Base-by-base conservation (phyloP, 139 green algal genomes). In the Marvania coccoides region DNA sequence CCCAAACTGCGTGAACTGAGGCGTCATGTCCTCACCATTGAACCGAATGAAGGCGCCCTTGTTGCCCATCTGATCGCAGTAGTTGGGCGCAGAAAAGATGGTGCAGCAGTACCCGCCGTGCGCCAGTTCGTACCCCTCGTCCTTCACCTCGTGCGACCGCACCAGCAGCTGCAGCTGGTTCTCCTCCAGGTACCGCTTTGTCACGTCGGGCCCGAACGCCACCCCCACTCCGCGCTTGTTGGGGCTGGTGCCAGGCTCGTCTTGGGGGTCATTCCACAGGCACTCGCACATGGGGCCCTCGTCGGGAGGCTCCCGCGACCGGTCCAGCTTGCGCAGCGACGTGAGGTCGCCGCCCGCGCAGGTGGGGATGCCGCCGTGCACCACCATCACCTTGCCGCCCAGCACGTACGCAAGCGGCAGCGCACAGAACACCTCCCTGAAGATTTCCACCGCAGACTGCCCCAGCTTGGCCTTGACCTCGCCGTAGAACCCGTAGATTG, bases 61-160 rank as follows among this genome's bases (percentile, higher is more conserved):
- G 38, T 74, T 78, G 23, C 66, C 63, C 79, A 84, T 82, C 39
- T 85, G 74, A 62, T 93, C 86, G 66, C 90, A 97, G 77, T 98
- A 99, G 80, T 99, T 99, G 37, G 94, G 94, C 12, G 94, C 94
- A 3, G 75, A 91, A 81, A 99, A 99, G 7, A 99, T 82, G 13
- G 94, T 99, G 40, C 96, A 77, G 12, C 89, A 81, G 57, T 81
- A 81, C 26, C 90, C 92, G 54, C 90, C 78, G 77, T 99, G 94
- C 12, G 89, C 84, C 31, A 98, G 70, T 78, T 97, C 90, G 55
- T 94, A 99, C 3, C 94, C 94, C 37, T 93, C 84, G 14, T 97
- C 87, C 81, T 97, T 98, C 34, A 97, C 91, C 81, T 95, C 90
- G 71, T 96, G 90, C 23, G 71, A 86, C 19, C 90, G 80, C 38